Evolutionary conservation across 495 filamentous ascomycete genomes (phyloP), one percentile per base, ranked within the genome.

Genomic region (Lichenothelia convexa): DNA sequence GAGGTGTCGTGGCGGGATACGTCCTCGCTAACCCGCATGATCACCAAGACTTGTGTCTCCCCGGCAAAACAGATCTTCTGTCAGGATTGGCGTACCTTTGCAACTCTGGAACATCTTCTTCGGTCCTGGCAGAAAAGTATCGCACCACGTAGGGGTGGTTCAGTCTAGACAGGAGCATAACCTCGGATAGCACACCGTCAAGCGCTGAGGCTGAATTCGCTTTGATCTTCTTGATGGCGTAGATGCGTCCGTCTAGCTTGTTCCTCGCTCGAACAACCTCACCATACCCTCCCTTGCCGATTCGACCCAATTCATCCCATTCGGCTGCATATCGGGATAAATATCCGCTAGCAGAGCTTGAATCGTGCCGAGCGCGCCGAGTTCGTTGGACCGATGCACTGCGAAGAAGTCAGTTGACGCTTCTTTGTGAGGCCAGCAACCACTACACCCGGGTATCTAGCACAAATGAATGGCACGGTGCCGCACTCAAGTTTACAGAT

Each of bases 221-320:
- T 17, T 74, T 81, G 36, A 97, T 91, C 49, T 94, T 94, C 55
- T 97, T 97, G 43, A 97, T 74, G 3, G 89, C 89, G 63, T 97
- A 97, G 8, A 91, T 71, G 35, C 80, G 77, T 6, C 82, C 81
- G 56, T 95, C 87, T 5, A 93, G 68, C 55, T 85, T 91, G 47
- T 93, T 92, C 39, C 91, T 70, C 5, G 89, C 87, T 52, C 87
- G 85, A 30, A 97, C 84, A n/a, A 97, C 89, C 58, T 94, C 80
- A 20, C 91, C 89, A 55, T 91, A 97, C 1, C 87, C 91, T 12
- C 89, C 89, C 56, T 82, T 89, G 18, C 91, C 89, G 15, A 97
- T 62, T 2, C 78, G 72, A 13, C 82, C 85, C 40, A 81, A 72
- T 55, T 95, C 87, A 16, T 80, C 75, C 50, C 91, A 97, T 46